Evolutionary conservation across 179 eudicot genomes (phyloP).

Genomic region (Kewa caespitosa): DNA sequence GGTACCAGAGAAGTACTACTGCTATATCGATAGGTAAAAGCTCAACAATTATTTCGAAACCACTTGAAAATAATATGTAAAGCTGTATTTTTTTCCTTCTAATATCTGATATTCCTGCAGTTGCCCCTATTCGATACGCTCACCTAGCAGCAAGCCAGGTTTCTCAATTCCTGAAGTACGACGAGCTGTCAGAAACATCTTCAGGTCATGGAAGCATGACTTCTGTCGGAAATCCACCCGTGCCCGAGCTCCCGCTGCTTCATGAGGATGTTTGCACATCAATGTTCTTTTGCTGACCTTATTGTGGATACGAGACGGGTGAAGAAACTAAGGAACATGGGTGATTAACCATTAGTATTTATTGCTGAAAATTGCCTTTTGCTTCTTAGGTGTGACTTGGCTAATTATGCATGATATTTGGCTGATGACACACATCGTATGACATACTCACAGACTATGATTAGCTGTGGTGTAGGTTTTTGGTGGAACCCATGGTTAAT

Average conservation of each 20-base stretch:
- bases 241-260: conserved; percentile 10
- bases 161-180: conserved; percentile 1
- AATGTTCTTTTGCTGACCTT: conserved; percentile 14
- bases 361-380: too few relatives aligned
- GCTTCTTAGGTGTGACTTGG: too few relatives aligned
- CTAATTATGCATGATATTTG: too few relatives aligned
- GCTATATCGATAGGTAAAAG: conserved; percentile 19
- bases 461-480: too few relatives aligned
- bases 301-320: too few relatives aligned
- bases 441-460: too few relatives aligned
- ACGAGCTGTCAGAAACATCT: conserved; percentile 11
- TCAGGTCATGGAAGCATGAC: conserved; percentile 11
- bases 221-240: conserved; percentile 1
- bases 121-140: conserved; percentile 11
- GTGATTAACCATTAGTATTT: too few relatives aligned
- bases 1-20: conserved; percentile 20
- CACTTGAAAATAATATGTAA: neutral
- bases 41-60: neutral
- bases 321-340: too few relatives aligned
- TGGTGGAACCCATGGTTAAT: too few relatives aligned
- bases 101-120: neutral
- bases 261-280: neutral
- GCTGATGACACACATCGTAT: too few relatives aligned
- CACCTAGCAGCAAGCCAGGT: conserved; percentile 15
- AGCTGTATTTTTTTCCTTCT: neutral